Base-by-base conservation (phyloP, 495 filamentous ascomycete species). In the Rusavskia elegans region DNA sequence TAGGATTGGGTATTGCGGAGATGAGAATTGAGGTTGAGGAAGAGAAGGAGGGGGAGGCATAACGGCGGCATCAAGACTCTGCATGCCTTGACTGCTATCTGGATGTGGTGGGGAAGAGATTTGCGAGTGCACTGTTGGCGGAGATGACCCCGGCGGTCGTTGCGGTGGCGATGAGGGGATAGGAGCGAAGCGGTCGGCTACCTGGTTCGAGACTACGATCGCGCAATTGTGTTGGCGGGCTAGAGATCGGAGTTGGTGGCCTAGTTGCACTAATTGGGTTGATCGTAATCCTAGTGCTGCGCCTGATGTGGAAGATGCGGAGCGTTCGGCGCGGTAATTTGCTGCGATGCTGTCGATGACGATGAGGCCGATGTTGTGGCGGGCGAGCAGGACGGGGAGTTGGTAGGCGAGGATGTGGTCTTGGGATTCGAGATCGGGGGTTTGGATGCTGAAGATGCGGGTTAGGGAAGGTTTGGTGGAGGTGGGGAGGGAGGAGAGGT, bases 331-430 rank as follows among this genome's bases (percentile, higher is more conserved):
- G 53, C 92, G 80, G 70, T 87, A 97, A 64, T 98, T 98, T 32
- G 93, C 88, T 0, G 92, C 87, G 36, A 98, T 79, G 19, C 82
- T 88, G 69, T 98, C 92, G 19, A 98, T 71, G 8, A 97, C 73
- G 3, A 97, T 67, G 21, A 97, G 75, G 3, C 88, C 85, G 50
- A 92, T 72, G 54, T 80, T 73, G 60, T 87, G 79, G 16, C 83
- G 75, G 54, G 74, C 59, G 7, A 96, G 77, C n/a, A 84, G 80
- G 10, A 93, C 81, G 19, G 92, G 90, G 1, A 95, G 78, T 63
- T 97, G 92, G 69, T 83, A 96, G 48, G 76, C 80, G 10, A 96
- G 70, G 61, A 97, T 95, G 66, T 97, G 92, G 52, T 96, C 89
- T 68, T 98, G 92, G 4, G 84, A 80, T 64, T 98, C 93, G 49